Evolutionary conservation across 2,329 filamentous ascomycete species (phyloP).

Genomic region (Curvularia sp.): DNA sequence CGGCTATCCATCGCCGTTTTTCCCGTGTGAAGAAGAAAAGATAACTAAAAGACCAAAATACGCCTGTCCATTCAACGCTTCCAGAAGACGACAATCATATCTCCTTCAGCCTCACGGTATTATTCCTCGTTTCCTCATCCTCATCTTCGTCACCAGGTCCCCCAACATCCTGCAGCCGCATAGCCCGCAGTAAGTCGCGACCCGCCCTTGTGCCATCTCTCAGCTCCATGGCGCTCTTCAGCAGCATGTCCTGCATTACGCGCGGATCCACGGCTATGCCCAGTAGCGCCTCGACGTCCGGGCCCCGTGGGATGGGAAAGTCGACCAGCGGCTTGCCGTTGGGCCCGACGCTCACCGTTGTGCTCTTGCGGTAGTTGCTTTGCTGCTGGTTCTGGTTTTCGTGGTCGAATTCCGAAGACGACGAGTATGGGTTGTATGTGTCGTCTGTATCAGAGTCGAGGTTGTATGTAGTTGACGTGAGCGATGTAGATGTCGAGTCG

Average conservation of each 20-base stretch:
- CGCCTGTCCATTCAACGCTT: neutral
- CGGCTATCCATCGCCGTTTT: too few relatives aligned
- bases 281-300: constrained; percentile 37
- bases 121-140: constrained; percentile 10
- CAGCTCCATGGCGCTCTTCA: constrained; percentile 41
- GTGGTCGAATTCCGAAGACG: constrained; percentile 30
- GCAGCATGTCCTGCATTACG: constrained; percentile 36
- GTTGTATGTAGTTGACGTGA: constrained; percentile 5
- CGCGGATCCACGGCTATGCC: constrained; percentile 28
- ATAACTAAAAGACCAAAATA: too few relatives aligned
- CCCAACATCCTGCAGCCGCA: constrained; percentile 39
- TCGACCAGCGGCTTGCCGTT: constrained; percentile 45
- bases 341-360: constrained; percentile 37
- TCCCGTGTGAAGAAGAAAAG: too few relatives aligned
- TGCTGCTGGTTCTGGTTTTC: constrained; percentile 9
- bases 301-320: constrained; percentile 43
- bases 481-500: constrained; percentile 28
- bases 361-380: constrained; percentile 20
- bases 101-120: constrained; percentile 19
- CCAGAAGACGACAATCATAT: neutral
- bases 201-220: constrained; percentile 40
- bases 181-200: constrained; percentile 41
- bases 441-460: constrained; percentile 21
- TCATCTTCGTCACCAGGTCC: constrained; percentile 17
- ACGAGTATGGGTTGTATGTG: constrained; percentile 31